phyloP scores from a whole-genome alignment of 805 yeast genomes.

The Wickerhamomyces bovis region DNA sequence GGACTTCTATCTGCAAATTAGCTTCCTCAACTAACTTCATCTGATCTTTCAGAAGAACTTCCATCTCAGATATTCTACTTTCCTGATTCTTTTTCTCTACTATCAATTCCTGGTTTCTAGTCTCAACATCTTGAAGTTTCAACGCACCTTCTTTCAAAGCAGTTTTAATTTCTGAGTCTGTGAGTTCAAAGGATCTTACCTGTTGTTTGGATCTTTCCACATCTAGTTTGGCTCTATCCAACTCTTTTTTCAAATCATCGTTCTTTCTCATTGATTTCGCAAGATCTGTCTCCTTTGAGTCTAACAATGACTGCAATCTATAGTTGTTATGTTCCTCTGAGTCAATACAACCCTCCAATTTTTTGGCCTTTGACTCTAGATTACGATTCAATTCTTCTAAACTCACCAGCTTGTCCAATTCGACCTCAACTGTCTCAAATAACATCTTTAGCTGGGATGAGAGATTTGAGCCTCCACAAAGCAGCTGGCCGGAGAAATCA shows the following conservation, averaged over 20 bases:
- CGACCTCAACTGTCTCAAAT: neutral
- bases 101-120: neutral
- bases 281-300: neutral
- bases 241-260: neutral
- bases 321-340: neutral
- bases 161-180: neutral
- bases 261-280: neutral
- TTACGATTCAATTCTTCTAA: neutral
- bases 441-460: neutral
- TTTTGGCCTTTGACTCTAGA: neutral
- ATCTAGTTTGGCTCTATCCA: neutral
- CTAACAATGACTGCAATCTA: neutral
- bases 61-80: neutral
- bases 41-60: slow-evolving; percentile 1
- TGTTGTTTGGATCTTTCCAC: neutral
- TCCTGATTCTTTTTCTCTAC: neutral
- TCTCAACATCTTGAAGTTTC: neutral
- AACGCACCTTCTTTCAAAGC: neutral
- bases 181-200: neutral
- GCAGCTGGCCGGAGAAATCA: neutral
- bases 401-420: neutral
- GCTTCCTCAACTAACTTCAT: slow-evolving; percentile 4
- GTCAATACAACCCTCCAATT: neutral
- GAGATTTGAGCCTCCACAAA: neutral
- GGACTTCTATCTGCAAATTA: slow-evolving; percentile 4